Evolutionary conservation across 2,329 filamentous ascomycete genomes (phyloP), one percentile per base, ranked within the genome.

Genomic region (Sarocladiaceae sp.): DNA sequence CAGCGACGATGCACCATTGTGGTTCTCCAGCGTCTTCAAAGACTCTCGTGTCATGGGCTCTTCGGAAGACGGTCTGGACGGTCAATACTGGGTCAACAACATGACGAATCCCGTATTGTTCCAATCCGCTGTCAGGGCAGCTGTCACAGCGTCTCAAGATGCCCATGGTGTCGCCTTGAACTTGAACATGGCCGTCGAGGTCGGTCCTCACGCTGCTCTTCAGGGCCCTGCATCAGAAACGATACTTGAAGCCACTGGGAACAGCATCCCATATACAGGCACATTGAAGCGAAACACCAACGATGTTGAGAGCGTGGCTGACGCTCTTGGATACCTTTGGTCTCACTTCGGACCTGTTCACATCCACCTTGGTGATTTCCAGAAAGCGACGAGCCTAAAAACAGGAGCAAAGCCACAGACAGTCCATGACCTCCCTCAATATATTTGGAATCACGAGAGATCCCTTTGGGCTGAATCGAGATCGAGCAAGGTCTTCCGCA

Each of bases 391-490:
- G n/a, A n/a, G n/a, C n/a, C n/a, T n/a, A n/a, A n/a, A n/a, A n/a
- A n/a, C n/a, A n/a, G n/a, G n/a, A n/a, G n/a, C n/a, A n/a, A n/a
- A n/a, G n/a, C n/a, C n/a, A n/a, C n/a, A n/a, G n/a, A n/a, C n/a
- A n/a, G n/a, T n/a, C n/a, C n/a, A n/a, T n/a, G 66, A 70, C 46
- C 54, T 79, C 24, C 75, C 76, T 2, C 61, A 65, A 1, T 78
- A 78, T 47, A 65, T 70, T 2, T 79, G 75, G 74, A 74, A 78
- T 23, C 74, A 78, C 47, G 56, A 60, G 20, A 72, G 66, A 20
- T 59, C 55, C 1, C 75, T 76, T 53, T 78, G 75, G 74, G 66
- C 73, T 47, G 74, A 79, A 47, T 70, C 70, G 1, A 67, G 71
- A 32, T 52, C 72, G 2, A 69, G 68, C 16, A 53, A 57, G 12